phyloP scores from a whole-genome alignment of 306 rosid species.

The Lithocarpus polystachyus region DNA sequence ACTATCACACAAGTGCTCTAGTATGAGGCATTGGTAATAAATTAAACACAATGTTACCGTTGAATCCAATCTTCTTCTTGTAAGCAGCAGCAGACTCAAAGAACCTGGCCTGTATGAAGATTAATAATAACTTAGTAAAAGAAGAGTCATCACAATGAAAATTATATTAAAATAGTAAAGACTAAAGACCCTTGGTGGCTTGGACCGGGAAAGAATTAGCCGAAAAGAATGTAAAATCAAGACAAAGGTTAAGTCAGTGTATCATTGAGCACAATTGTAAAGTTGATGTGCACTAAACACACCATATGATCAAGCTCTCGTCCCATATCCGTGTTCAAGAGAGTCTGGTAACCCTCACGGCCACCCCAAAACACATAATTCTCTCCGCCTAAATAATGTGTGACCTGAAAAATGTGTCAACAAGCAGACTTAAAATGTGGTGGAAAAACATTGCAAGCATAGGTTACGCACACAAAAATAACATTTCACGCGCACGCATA shows the following conservation, averaged over 20 bases:
- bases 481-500: constrained; percentile 8
- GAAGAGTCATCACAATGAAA: constrained; percentile 2
- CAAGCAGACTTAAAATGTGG: constrained; percentile 16
- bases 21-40: not conserved
- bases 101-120: constrained; percentile 71
- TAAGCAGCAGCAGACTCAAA: constrained; percentile 76
- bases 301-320: constrained; percentile 93
- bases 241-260: not conserved
- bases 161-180: constrained; percentile 1
- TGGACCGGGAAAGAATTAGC: not conserved
- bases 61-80: constrained; percentile 95
- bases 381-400: constrained; percentile 91
- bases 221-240: not conserved
- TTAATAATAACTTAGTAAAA: constrained; percentile 15
- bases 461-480: not conserved
- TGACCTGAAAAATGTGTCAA: constrained; percentile 54
- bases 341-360: constrained; percentile 94
- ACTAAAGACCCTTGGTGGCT: not conserved
- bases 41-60: constrained; percentile 44
- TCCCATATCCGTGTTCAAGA: constrained; percentile 96
- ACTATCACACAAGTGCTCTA: not conserved
- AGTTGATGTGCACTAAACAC: constrained; percentile 9
- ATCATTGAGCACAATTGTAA: not conserved
- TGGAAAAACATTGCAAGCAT: not conserved
- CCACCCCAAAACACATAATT: constrained; percentile 99